A percentile compares a stretch with the other conserved stretches of the same genome.
These are phyloP conservation scores for Kwoniella mangroviensis DNA, from an alignment of 768 basidiomycete genomes.

Conservation along the genomic window DNA sequence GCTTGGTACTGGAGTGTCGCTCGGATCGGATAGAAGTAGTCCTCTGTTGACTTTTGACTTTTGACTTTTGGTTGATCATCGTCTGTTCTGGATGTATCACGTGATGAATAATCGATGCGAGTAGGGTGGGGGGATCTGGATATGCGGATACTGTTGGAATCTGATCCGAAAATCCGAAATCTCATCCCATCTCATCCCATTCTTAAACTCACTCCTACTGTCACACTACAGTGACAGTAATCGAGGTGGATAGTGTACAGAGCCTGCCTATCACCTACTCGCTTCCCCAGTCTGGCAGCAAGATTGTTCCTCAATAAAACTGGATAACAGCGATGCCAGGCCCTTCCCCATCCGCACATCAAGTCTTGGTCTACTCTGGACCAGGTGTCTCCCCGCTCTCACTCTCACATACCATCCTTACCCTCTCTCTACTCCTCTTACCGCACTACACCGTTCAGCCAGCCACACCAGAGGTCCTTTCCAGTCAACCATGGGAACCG, in stretches of 20 bases:
- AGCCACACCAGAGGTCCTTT: slow-evolving; percentile 66
- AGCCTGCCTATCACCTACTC: too few species aligned
- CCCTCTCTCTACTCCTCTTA: slow-evolving; percentile 62
- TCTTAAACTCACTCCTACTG: too few species aligned
- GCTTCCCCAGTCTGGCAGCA: too few species aligned
- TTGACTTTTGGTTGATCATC: background rate
- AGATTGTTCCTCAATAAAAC: too few species aligned
- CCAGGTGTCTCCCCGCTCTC: slow-evolving; percentile 51
- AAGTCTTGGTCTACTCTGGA: slow-evolving; percentile 54
- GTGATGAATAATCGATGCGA: background rate
- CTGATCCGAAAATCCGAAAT: background rate
- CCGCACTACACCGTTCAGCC: slow-evolving; percentile 80
- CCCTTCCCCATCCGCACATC: slow-evolving; percentile 43
- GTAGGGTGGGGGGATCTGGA: background rate
- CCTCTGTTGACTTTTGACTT: background rate
- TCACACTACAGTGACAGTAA: too few species aligned
- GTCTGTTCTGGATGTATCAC: background rate
- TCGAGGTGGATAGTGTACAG: too few species aligned
- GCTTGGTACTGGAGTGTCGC: too few species aligned
- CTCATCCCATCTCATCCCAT: too few species aligned
- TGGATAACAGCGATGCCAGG: slow-evolving; percentile 41
- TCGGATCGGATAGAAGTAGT: background rate
- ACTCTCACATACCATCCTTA: slow-evolving; percentile 47
- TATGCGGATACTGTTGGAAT: too few species aligned
- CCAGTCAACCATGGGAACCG: slow-evolving; percentile 74